Evolutionary conservation across 2,329 filamentous ascomycete species (phyloP).

Genomic region (Colletotrichum phormii): DNA sequence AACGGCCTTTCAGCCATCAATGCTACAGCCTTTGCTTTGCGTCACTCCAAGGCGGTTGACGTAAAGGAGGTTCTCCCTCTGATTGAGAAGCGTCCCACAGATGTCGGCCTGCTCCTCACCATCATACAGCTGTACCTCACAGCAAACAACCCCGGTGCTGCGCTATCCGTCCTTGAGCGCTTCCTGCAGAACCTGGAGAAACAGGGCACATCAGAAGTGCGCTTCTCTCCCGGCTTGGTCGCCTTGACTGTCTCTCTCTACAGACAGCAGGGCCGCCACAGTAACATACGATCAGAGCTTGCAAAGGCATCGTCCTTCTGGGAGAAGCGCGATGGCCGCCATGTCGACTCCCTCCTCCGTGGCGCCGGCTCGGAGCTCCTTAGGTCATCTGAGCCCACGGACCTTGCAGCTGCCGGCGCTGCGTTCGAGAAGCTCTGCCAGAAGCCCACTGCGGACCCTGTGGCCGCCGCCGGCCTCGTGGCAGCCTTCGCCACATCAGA

Average conservation of each 20-base stretch:
- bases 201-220: slow-evolving; percentile 72
- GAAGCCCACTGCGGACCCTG: slow-evolving; percentile 73
- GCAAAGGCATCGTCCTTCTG: slow-evolving; percentile 85
- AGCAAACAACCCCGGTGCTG: slow-evolving; percentile 77
- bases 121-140: slow-evolving; percentile 84
- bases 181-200: slow-evolving; percentile 80
- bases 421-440: slow-evolving; percentile 81
- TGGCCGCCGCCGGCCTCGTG: slow-evolving; percentile 84
- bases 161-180: slow-evolving; percentile 78
- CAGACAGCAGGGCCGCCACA: slow-evolving; percentile 77
- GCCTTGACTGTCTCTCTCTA: slow-evolving; percentile 85
- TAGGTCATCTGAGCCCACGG: slow-evolving; percentile 75
- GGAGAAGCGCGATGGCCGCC: slow-evolving; percentile 66
- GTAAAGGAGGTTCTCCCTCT: slow-evolving; percentile 77
- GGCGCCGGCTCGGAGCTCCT: slow-evolving; percentile 88
- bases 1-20: slow-evolving; percentile 63
- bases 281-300: slow-evolving; percentile 78
- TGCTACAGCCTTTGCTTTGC: slow-evolving; percentile 71
- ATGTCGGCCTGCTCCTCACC: slow-evolving; percentile 84
- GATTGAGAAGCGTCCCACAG: slow-evolving; percentile 79
- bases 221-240: slow-evolving; percentile 87
- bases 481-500: slow-evolving; percentile 79
- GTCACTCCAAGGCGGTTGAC: slow-evolving; percentile 68
- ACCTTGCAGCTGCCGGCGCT: slow-evolving; percentile 77
- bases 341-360: slow-evolving; percentile 74